Base-by-base conservation (phyloP, 2,329 filamentous ascomycete genomes). In the Xylariaceae sp. region DNA sequence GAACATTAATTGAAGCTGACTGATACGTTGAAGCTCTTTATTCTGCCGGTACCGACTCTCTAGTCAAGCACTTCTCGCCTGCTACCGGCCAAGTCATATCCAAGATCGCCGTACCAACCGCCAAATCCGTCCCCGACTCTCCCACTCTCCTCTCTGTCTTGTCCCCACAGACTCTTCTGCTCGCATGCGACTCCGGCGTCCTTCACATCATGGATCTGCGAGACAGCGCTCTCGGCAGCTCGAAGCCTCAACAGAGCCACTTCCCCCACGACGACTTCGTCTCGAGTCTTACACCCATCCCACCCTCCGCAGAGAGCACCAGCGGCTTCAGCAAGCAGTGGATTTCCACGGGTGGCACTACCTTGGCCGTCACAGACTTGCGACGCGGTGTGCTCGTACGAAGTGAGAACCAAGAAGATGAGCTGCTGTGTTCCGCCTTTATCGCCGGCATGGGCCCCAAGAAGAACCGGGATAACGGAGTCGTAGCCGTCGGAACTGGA, bases 371-470 rank as follows among this genome's bases (percentile, higher is more conserved):
- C 44, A 96, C 92, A 0, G 94, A 99, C 72, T 78, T 97, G 50
- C 85, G 93, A 23, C 82, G 90, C 52, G 93, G 93, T 11, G 90
- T 97, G 4, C 77, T 97, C 49, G 88, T 92, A 2, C 88, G 88
- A 61, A 96, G 91, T 66, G 94, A 97, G 71, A 92, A 97, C 69
- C 94, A 97, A 72, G 94, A 95, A 68, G 92, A 97, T 65, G 91
- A 97, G 74, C 77, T 97, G 60, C 80, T 97, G n/a, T 89, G 88
- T 69, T 88, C 89, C 1, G 79, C 85, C 51, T 90, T 91, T 70
- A 85, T 97, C 15, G 83, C 87, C 0, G 92, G 92, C 0, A 75
- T 96, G 62, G 85, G 89, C 0, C 86, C 87, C 35, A 86, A 85
- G 71, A 78, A 78, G 63, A 80, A 82, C 62, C 76, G 81, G 44